Evolutionary conservation across 1,284 basidiomycete species (phyloP).

Genomic region (Ustilago nuda): DNA sequence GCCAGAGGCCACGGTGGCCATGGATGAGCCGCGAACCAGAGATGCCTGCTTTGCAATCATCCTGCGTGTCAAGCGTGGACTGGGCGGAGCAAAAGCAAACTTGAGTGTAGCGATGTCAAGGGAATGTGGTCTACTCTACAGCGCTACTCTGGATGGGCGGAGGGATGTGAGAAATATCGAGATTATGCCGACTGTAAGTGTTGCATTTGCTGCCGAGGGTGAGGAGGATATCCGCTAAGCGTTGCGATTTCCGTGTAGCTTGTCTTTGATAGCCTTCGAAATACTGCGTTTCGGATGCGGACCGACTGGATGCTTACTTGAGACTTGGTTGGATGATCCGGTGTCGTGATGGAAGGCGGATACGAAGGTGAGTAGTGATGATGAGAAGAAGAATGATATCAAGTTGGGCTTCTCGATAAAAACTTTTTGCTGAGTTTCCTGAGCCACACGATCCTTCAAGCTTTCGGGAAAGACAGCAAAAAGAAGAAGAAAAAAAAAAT

Average conservation of each 20-base stretch:
- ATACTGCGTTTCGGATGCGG: not conserved
- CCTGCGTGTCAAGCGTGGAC: not conserved
- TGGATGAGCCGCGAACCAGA: constrained; percentile 25
- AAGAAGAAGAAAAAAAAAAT: not conserved
- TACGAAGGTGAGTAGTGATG: not conserved
- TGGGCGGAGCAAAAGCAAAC: not conserved
- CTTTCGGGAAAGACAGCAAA: not conserved
- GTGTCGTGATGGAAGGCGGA: not conserved
- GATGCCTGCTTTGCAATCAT: constrained; percentile 44
- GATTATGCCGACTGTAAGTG: not conserved
- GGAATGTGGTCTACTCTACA: not conserved
- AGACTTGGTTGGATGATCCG: not conserved
- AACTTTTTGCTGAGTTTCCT: constrained; percentile 7
- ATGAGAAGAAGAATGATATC: not conserved
- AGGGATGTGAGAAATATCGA: not conserved
- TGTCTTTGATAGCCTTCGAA: not conserved
- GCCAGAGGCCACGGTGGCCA: constrained; percentile 21
- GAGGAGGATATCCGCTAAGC: not conserved
- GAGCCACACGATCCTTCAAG: constrained; percentile 10
- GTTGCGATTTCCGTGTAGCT: not conserved
- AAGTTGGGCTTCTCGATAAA: not conserved
- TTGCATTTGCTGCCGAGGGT: constrained; percentile 1
- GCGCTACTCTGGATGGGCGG: constrained; percentile 4
- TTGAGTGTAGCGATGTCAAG: not conserved
- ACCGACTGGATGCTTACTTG: not conserved